These are phyloP conservation scores for Abrus pulchellus DNA, from an alignment of 306 rosid genomes.

Conservation along the genomic window DNA sequence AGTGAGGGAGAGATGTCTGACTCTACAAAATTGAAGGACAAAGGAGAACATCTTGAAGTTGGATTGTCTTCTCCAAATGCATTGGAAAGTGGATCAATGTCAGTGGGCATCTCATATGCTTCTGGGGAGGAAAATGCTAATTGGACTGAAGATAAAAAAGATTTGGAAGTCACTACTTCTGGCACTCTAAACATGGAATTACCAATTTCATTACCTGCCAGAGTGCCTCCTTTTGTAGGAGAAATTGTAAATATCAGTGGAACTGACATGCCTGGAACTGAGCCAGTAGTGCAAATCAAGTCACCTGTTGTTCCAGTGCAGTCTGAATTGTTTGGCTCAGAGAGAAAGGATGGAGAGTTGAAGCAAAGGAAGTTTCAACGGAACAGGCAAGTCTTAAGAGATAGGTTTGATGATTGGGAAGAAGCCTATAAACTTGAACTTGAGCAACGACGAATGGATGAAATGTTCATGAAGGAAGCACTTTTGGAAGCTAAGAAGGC, in stretches of 20 bases:
- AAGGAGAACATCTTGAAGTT: constrained; percentile 59
- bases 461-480: constrained; percentile 95
- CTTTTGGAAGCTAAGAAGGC: constrained; percentile 94
- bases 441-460: constrained; percentile 80
- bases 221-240: constrained; percentile 51
- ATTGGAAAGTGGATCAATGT: constrained; percentile 58
- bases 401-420: constrained; percentile 96
- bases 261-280: constrained; percentile 46
- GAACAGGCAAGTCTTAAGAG: constrained; percentile 74
- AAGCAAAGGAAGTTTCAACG: constrained; percentile 83
- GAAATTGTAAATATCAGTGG: constrained; percentile 49
- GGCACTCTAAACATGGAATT: constrained; percentile 56
- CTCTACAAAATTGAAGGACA: constrained; percentile 51
- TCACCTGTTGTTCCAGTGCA: constrained; percentile 48
- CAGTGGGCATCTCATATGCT: constrained; percentile 60
- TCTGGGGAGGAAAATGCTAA: constrained; percentile 63
- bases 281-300: constrained; percentile 59
- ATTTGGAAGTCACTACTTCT: constrained; percentile 54
- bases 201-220: constrained; percentile 50
- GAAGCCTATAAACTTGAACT: constrained; percentile 75
- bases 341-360: constrained; percentile 67
- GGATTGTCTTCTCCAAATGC: constrained; percentile 59
- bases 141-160: constrained; percentile 56
- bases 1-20: constrained; percentile 58
- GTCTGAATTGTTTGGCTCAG: constrained; percentile 60